Evolutionary conservation across 1,139 yeast genomes (phyloP), one percentile per base, ranked within the genome.

Genomic region (Kazachstania sp.): DNA sequence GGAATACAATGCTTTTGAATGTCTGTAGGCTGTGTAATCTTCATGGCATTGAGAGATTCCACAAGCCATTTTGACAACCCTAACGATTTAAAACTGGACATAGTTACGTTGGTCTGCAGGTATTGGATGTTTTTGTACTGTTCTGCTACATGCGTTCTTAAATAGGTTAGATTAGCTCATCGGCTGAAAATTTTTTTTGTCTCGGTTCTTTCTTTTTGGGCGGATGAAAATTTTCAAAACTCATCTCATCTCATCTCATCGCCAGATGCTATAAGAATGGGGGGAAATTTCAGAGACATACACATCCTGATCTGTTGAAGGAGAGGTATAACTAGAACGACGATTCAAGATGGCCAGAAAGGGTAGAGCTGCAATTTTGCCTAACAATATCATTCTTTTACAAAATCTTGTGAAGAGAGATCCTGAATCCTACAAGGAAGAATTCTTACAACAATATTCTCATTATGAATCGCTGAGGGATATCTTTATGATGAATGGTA

Each of bases 391-490:
- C 61, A 90, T 95, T 44, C 71, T 90, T 52, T 71, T 92, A 53
- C 98, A 94, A 69, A 92, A 94, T 64, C 76, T 92, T 50, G 95
- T 92, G 12, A 83, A 90, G 61, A 75, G 97, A 58, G 98, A 92
- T 63, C 97, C 98, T 3, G 84, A 79, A 50, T 87, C 97, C 0
- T 94, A 92, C 66, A 79, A 80, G 54, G 98, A 94, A 66, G 99
- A 92, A 67, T 92, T 92, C 66, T 65, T 83, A 44, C 94, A 88
- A 59, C 98, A 94, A 64, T 87, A 83, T 65, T 78, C 92, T 47
- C 98, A 94, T 65, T 92, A 92, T 66, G 88, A 85, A 64, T 85
- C 97, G 1, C 71, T 88, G 49, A 72, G 95, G 64, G 97, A 90
- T 62, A 83, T 94, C 51, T 87, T 86, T 60, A 71, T 86, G 65